Conservation (phyloP, 345 rosid genomes). For the Carallia brachiata region DNA sequence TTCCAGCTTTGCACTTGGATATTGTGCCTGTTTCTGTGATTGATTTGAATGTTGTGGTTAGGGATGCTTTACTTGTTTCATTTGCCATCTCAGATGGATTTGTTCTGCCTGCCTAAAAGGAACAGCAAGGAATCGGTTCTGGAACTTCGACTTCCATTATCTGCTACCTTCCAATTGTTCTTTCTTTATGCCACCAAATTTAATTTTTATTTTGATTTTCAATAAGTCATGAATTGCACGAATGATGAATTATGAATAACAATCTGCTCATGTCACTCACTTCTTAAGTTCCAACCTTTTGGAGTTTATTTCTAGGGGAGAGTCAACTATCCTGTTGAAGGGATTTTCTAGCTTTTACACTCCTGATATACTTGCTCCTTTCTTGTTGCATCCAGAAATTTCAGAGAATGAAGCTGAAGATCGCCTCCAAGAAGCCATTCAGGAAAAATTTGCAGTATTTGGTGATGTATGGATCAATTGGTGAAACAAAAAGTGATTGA, state of each 20-base stretch:
- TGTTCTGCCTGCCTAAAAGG: not conserved
- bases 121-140: not conserved
- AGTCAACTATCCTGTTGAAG: too few relatives aligned
- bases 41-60: not conserved
- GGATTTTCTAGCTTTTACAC: constrained; percentile 10
- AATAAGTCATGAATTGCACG: too few relatives aligned
- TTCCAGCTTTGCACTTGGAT: not conserved
- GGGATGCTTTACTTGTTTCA: not conserved
- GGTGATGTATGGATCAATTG: constrained; percentile 70
- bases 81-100: not conserved
- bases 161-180: not conserved
- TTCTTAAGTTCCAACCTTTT: not conserved
- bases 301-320: not conserved
- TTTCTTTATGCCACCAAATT: not conserved
- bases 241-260: too few relatives aligned
- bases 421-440: constrained; percentile 87
- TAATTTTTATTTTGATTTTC: not conserved
- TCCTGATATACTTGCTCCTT: constrained; percentile 13
- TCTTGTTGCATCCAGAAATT: constrained; percentile 60
- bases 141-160: not conserved
- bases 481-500: constrained; percentile 16
- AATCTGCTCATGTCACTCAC: too few relatives aligned
- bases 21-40: not conserved
- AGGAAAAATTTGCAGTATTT: constrained; percentile 93
- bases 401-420: constrained; percentile 99